Evolutionary conservation across 202 grass and related monocot species (phyloP).

Genomic region (Zoysia matrella): DNA sequence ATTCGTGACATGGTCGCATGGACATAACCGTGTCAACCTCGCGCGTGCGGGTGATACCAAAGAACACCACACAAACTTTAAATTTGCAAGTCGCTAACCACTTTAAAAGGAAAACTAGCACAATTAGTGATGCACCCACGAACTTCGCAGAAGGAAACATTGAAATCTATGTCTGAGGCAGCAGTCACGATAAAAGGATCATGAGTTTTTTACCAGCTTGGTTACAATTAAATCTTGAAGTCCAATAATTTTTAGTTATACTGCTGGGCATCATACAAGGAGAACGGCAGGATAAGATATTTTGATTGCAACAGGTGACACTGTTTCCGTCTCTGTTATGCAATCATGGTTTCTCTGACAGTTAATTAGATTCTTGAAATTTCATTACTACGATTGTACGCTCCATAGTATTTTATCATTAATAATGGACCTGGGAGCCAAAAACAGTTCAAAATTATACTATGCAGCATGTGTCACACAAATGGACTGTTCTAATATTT

Average conservation of each 20-base stretch:
- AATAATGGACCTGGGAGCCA: neutral
- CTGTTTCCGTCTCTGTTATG: too few relatives aligned
- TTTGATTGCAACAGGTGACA: neutral
- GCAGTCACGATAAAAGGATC: neutral
- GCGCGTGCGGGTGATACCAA: neutral
- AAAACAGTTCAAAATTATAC: neutral
- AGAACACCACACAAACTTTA: neutral
- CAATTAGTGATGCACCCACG: neutral
- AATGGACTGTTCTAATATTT: neutral
- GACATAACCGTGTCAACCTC: neutral
- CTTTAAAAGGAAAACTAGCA: neutral
- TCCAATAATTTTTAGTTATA: too few relatives aligned
- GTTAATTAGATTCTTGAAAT: neutral
- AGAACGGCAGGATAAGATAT: neutral
- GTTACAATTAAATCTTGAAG: too few relatives aligned
- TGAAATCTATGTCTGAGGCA: too few relatives aligned
- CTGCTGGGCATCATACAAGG: too few relatives aligned
- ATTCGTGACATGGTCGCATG: neutral
- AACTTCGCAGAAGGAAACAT: neutral
- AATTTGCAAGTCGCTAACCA: too few relatives aligned
- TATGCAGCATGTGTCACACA: neutral
- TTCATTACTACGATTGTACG: neutral
- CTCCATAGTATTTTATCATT: neutral
- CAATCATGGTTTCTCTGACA: too few relatives aligned
- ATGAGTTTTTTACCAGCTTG: neutral